Evolutionary conservation across 2,329 filamentous ascomycete species (phyloP), one percentile per base, ranked within the genome.

Genomic region (Exophiala dermatitidis): DNA sequence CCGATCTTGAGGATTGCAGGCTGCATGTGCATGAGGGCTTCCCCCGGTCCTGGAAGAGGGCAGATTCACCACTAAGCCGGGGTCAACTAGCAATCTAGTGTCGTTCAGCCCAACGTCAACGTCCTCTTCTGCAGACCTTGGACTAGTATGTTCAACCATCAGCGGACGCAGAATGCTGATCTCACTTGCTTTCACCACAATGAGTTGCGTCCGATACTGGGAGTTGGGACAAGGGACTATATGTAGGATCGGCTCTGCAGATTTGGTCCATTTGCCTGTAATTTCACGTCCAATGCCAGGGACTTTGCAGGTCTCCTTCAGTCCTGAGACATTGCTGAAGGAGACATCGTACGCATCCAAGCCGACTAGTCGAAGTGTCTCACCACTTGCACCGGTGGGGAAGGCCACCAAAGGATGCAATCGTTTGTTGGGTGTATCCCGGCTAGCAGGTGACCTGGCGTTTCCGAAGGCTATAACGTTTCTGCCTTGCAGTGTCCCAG

Each of bases 1-100:
- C 52, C 76, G 72, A 63, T 79, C 78, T 70, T 76, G 79, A 3
- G 80, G 80, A 61, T 83, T 82, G 65, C 84, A 83, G 4, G 73
- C 65, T 7, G 83, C 71, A 65, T 82, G 74, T 1, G 74, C 74
- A 64, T 81, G 78, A 2, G 73, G 59, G 31, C 65, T 63, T 0
- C 71, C 74, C 7, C 74, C 76, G 1, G 74, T 78, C 29, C 72
- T 63, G 1, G 67, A 63, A 9, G 65, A 64, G 1, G 65, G 60
- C 36, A 81, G 67, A 34, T 71, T 70, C 12, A 76, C 60, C 7
- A 81, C 60, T 2, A 71, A 70, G 52, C 75, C 74, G 1, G 73
- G 65, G 51, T 77, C 71, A 3, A 83, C 61, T 30, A 47, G 68
- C 9, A 30, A 19, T 6, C 26, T 12, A 4, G 44, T 4, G 6